Evolutionary conservation across 1,284 basidiomycete genomes (phyloP), one percentile per base, ranked within the genome.

Genomic region (Gomphus sp.): DNA sequence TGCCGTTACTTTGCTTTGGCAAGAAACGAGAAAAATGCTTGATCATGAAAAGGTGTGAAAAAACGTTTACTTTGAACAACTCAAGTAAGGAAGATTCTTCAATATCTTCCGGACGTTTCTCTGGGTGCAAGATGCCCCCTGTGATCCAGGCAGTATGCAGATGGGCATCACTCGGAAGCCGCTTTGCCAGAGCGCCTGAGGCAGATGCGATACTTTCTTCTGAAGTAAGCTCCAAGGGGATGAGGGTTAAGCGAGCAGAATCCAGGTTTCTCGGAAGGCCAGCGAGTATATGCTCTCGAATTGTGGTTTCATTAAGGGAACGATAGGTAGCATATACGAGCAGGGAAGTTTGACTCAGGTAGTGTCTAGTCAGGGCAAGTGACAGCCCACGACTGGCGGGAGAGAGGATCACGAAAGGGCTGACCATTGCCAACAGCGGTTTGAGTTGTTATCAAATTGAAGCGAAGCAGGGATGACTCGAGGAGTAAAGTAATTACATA

Each of bases 21-120:
- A 84, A 75, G 70, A 84, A 85, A 47, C 70, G 76, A 33, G 76
- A 76, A 66, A 84, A 84, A 66, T 84, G 79, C 66, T 83, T 83
- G 71, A 84, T 81, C 64, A 80, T 72, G 53, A 84, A 75, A 41
- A 84, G 70, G 65, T 84, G 81, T n/a, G 81, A 78, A 58, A 84
- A 74, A 63, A 78, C 76, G 69, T 85, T 85, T 64, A 78, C 74
- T 62, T 78, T 71, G 70, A 82, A 84, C 8, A 77, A 76, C 60
- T 79, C 69, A 28, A 71, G 65, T 36, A 85, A 69, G 52, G 72
- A 64, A 16, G 71, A 69, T 61, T 73, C 66, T 64, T 80, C 72
- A 54, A 86, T 67, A 63, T 85, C 81, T 3, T 71, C 69, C 5
- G 82, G 79, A 48, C 75, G 76, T 62, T 79, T 82, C 67, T 86